Conservation (phyloP, 352 stramenopile species). For the Phytopythium aichiense region DNA sequence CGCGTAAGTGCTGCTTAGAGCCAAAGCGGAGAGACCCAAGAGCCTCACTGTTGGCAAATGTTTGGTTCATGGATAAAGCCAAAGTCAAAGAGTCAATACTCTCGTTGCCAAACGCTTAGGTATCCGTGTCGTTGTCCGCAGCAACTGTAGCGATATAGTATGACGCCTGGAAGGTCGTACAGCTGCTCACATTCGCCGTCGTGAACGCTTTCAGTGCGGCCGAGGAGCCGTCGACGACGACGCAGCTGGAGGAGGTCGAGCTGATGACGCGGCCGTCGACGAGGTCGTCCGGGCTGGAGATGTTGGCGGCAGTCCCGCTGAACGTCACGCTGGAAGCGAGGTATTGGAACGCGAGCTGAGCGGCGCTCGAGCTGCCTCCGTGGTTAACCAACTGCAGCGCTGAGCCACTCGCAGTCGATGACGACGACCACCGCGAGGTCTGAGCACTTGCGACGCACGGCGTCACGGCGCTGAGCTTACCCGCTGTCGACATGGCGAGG, state of each 20-base stretch:
- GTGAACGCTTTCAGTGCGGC: not conserved
- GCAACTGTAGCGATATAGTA: not conserved
- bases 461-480: not conserved
- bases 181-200: not conserved
- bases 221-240: not conserved
- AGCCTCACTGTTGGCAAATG: not conserved
- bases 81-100: not conserved
- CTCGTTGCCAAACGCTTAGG: not conserved
- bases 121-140: not conserved
- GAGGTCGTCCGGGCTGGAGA: not conserved
- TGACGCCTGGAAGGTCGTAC: not conserved
- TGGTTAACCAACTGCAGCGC: not conserved
- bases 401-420: not conserved
- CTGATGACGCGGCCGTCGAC: slow-evolving; percentile 1
- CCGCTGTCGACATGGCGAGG: not conserved
- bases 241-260: not conserved
- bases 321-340: not conserved
- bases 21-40: not conserved
- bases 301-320: not conserved
- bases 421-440: not conserved
- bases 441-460: not conserved
- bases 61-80: not conserved
- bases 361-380: not conserved
- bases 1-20: slow-evolving; percentile 11
- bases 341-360: not conserved